phyloP scores from a whole-genome alignment of 805 yeast species.

The Candida saitoana region DNA sequence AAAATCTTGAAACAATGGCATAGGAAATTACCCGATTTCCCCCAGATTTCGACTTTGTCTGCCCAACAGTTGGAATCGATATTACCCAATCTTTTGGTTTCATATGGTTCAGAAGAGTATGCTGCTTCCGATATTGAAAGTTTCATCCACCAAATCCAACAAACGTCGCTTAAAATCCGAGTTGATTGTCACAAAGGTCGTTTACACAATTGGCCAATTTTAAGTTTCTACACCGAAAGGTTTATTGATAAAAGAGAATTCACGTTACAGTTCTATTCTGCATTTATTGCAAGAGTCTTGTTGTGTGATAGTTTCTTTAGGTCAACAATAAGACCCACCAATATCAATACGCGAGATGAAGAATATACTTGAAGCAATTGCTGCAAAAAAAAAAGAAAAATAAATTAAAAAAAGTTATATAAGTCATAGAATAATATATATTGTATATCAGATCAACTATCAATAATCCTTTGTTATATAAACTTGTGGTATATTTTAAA shows the following conservation, averaged over 20 bases:
- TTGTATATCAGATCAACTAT: no score
- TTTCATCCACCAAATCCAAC: constrained; percentile 18
- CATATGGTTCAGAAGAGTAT: constrained; percentile 43
- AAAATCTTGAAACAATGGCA: not conserved
- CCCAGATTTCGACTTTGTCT: not conserved
- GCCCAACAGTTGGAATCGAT: not conserved
- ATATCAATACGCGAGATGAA: constrained; percentile 12
- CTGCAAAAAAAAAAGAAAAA: no score
- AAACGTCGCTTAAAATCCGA: constrained; percentile 25
- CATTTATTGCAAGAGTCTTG: constrained; percentile 40
- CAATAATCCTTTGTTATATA: no score
- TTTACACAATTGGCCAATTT: constrained; percentile 49
- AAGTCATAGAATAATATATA: no score
- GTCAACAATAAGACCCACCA: constrained; percentile 19
- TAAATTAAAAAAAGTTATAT: no score
- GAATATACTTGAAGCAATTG: constrained; percentile 9
- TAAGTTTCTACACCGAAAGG: constrained; percentile 38
- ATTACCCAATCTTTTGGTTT: constrained; percentile 33
- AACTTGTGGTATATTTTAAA: no score
- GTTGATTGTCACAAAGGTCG: constrained; percentile 28
- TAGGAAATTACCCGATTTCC: not conserved
- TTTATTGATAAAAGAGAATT: constrained; percentile 40
- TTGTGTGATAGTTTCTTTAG: constrained; percentile 21
- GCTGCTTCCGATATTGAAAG: constrained; percentile 33
- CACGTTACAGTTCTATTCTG: constrained; percentile 36